Conservation (phyloP, 176 grass and related monocot species). For the Bonia amplexicaulis region DNA sequence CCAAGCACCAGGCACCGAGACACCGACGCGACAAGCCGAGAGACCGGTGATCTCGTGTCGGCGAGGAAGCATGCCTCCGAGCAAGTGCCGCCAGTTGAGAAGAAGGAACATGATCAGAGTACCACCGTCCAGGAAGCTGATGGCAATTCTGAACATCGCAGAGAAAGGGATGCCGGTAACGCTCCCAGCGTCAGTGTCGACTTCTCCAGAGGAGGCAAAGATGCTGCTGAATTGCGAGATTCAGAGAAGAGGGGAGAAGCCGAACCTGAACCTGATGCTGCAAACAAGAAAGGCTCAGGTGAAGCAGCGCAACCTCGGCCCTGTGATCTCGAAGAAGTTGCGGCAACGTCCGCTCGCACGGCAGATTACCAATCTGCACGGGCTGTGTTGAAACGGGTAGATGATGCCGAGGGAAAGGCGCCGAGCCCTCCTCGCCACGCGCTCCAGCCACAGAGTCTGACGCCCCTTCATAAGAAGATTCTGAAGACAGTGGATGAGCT, state of each 20-base stretch:
- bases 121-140: neutral
- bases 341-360: neutral
- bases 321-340: neutral
- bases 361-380: slow-evolving; percentile 35
- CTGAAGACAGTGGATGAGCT: slow-evolving; percentile 72
- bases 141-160: neutral
- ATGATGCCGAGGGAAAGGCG: slow-evolving; percentile 13
- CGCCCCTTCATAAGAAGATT: slow-evolving; percentile 46
- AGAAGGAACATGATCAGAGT: neutral
- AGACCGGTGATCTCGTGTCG: neutral
- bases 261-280: neutral
- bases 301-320: neutral
- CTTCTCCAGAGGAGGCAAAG: neutral
- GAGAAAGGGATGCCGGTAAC: neutral
- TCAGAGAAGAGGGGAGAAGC: neutral
- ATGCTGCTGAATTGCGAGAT: neutral
- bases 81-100: neutral
- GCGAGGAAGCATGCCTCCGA: neutral
- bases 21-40: neutral
- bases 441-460: neutral
- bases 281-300: neutral
- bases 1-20: neutral
- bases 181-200: neutral
- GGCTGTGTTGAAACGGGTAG: slow-evolving; percentile 11
- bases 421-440: slow-evolving; percentile 20